Evolutionary conservation across 2,329 filamentous ascomycete species (phyloP), one percentile per base, ranked within the genome.

Genomic region (Botrytis hyacinthi): DNA sequence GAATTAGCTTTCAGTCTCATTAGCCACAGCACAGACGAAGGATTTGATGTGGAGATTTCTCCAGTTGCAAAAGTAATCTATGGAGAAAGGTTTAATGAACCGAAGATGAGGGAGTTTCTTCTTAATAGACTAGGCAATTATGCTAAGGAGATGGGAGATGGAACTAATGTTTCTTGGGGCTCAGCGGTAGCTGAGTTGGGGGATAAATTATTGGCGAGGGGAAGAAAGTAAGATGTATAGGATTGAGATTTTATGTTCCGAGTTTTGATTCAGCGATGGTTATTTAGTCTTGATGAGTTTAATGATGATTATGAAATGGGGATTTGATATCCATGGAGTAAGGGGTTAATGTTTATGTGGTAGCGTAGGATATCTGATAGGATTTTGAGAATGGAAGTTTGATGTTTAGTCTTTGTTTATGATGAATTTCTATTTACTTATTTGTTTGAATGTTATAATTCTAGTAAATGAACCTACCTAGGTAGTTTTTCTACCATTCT

Each of bases 71-170:
- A 84, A 70, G 89, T 95, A 1, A 84, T 94, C 3, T 96, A 96
- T 80, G 93, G 93, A 0, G 92, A 95, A 82, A 86, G 88, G 74
- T 94, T 95, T 81, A 93, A 93, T 76, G 89, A 90, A 76, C 87
- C 85, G 68, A 94, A 93, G 82, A 91, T 96, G 84, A 85, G 84
- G n/a, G 91, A 93, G 72, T 94, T 92, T 77, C 80, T 96, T 75
- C 81, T 84, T 20, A 86, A 86, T 51, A 85, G 87, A 80, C 83
- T 91, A 79, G 82, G 85, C 65, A 75, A 78, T 70, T 67, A 66
- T 42, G 77, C 79, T 4, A 73, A 76, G 68, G 76, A 76, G 74
- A 80, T 73, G 77, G 81, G 77, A 62, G 60, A n/a, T n/a, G 22
- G 80, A n/a, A 79, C 75, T n/a, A 79, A 81, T 75, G 81, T 73